phyloP scores from a whole-genome alignment of 257 asterid genomes.

The Solanum arcanum region DNA sequence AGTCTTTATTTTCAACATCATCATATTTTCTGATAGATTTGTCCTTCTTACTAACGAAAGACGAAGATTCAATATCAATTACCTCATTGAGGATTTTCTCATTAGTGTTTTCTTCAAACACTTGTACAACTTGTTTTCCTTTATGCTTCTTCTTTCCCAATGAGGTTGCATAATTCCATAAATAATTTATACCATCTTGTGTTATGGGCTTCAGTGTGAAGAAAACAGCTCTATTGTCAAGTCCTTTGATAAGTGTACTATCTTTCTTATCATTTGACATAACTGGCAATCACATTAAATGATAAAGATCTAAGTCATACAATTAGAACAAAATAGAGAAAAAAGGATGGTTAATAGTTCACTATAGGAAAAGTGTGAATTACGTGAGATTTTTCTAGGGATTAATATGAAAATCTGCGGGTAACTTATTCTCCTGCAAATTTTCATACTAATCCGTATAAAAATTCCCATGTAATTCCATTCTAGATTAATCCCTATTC shows the following conservation, averaged over 20 bases:
- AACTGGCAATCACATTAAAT: constrained; percentile 5
- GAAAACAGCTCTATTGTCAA: constrained; percentile 29
- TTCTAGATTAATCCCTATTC: too few species aligned
- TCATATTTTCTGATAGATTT: not conserved
- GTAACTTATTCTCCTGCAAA: too few species aligned
- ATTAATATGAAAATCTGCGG: too few species aligned
- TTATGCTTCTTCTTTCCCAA: not conserved
- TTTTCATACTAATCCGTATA: too few species aligned
- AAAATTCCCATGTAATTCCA: too few species aligned
- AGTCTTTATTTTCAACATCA: not conserved
- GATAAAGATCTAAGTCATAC: not conserved
- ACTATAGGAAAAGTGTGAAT: too few species aligned
- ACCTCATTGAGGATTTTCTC: not conserved
- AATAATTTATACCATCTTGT: constrained; percentile 25
- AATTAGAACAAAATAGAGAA: not conserved
- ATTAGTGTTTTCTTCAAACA: not conserved
- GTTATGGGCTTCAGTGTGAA: constrained; percentile 35
- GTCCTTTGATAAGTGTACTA: constrained; percentile 10
- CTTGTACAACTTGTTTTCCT: not conserved
- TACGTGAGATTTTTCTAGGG: too few species aligned
- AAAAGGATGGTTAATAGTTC: not conserved
- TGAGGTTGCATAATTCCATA: constrained; percentile 39
- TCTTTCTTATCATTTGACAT: constrained; percentile 48
- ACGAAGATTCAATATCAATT: not conserved
- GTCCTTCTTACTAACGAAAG: not conserved